A percentile compares a stretch with the other conserved stretches of the same genome.
Evolutionary conservation across 352 stramenopile genomes (phyloP).

Genomic region (Phytophthora chlamydospora): DNA sequence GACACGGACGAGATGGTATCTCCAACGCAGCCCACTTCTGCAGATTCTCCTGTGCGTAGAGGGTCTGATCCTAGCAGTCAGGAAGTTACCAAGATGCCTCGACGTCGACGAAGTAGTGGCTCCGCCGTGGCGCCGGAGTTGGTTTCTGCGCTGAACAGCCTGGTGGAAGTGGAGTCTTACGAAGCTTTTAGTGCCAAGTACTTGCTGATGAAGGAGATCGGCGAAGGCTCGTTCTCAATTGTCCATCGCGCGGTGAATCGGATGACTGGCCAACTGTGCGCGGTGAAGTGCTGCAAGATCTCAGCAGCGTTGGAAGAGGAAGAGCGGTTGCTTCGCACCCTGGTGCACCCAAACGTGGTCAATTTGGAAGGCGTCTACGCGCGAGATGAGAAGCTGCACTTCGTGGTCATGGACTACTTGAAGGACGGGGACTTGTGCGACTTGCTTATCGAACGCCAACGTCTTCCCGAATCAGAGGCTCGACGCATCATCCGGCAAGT

Average conservation of each 20-base stretch:
- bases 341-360: slow-evolving; percentile 77
- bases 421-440: slow-evolving; percentile 81
- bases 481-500: slow-evolving; percentile 71
- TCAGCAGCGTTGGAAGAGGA: slow-evolving; percentile 71
- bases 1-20: slow-evolving; percentile 9
- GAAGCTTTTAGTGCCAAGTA: slow-evolving; percentile 62
- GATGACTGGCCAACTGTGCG: slow-evolving; percentile 63
- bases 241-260: slow-evolving; percentile 80
- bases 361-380: slow-evolving; percentile 72
- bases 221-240: slow-evolving; percentile 85
- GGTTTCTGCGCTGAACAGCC: background rate
- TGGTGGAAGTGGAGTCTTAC: slow-evolving; percentile 27
- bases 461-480: slow-evolving; percentile 58
- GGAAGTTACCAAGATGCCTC: slow-evolving; percentile 14
- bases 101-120: slow-evolving; percentile 7
- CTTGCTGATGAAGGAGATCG: slow-evolving; percentile 80
- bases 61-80: slow-evolving; percentile 1
- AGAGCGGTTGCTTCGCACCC: slow-evolving; percentile 61
- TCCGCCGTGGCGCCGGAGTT: slow-evolving; percentile 1
- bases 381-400: slow-evolving; percentile 70
- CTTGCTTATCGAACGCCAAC: slow-evolving; percentile 67
- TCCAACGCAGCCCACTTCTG: background rate
- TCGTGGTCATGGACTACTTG: slow-evolving; percentile 86
- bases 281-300: slow-evolving; percentile 80
- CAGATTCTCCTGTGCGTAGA: background rate